A percentile compares a stretch with the other conserved stretches of the same genome.
These are phyloP conservation scores for Termitomyces sp. DNA, from an alignment of 768 basidiomycete genomes.

Conservation along the genomic window DNA sequence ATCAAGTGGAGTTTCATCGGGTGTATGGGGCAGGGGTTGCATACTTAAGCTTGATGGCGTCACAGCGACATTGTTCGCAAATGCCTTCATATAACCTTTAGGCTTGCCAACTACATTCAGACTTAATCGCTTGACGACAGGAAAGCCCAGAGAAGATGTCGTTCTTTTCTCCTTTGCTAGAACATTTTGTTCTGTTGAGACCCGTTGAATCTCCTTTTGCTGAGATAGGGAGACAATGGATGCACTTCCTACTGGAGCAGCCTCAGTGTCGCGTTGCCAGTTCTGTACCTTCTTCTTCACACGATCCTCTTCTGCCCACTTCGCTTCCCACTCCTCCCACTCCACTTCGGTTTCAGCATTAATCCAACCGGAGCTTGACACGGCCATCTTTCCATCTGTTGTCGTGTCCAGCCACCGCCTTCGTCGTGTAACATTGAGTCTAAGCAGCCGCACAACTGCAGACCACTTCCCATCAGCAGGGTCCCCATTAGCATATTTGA, in stretches of 20 bases:
- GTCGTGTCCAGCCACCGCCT: slow-evolving; percentile 23
- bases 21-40: neutral
- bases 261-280: slow-evolving; percentile 19
- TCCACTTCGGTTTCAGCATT: slow-evolving; percentile 39
- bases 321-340: slow-evolving; percentile 42
- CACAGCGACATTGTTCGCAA: neutral
- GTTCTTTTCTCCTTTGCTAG: slow-evolving; percentile 2
- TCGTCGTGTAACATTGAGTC: slow-evolving; percentile 33
- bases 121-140: slow-evolving; percentile 34
- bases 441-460: slow-evolving; percentile 31
- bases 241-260: neutral
- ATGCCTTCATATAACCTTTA: slow-evolving; percentile 7
- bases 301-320: slow-evolving; percentile 19
- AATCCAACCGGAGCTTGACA: slow-evolving; percentile 27
- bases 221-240: slow-evolving; percentile 8
- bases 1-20: neutral
- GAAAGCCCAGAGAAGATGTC: slow-evolving; percentile 32
- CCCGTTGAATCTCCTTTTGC: neutral
- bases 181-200: neutral
- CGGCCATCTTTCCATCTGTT: slow-evolving; percentile 14
- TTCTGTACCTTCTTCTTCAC: slow-evolving; percentile 21
- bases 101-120: slow-evolving; percentile 19
- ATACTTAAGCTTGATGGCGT: slow-evolving; percentile 3
- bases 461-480: slow-evolving; percentile 44
- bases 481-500: slow-evolving; percentile 29